Evolutionary conservation across 257 asterid species (phyloP), one percentile per base, ranked within the genome.

Genomic region (Ophiorrhiza pumila): DNA sequence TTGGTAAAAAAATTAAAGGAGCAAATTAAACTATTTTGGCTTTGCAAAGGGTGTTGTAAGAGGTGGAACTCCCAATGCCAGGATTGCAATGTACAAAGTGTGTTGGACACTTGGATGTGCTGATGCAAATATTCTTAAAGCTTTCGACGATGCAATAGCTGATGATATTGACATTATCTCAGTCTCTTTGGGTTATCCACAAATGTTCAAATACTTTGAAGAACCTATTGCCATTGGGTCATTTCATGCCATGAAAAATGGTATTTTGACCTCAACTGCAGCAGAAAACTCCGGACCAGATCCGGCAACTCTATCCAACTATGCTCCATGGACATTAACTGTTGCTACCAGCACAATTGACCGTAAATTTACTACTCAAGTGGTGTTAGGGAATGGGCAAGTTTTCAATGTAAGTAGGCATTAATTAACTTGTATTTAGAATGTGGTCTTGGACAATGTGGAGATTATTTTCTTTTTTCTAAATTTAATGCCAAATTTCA

Each of bases 261-360:
- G 89, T 31, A 74, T 82, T 13, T 12, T 82, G 32, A 80, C 87
- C 47, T 82, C 85, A 0, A 64, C 37, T 47, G 71, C 85, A 1
- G 89, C 85, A 7, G 85, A 87, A 57, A 85, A 85, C 56, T 0
- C 27, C 0, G 87, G 87, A 1, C 83, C 85, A 7, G 25, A 7
- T 15, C 89, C 86, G 3, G 85, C 58, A 35, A 13, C 81, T 0
- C 66, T 82, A 22, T 7, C 81, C 7, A 84, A 84, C 60, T 71
- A 49, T 59, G 75, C 83, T 1, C 86, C 88, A 14, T 82, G 88
- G 86, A 6, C 71, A 2, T 57, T 84, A 31, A 73, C 88, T 0
- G 88, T 84, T 69, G 88, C 86, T 50, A 86, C 88, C 20, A 84
- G 83, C 84, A 79, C 84, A 25, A 81, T 81, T n/a, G 88, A 84